Evolutionary conservation across 225 moss, liverwort and hornwort genomes (phyloP).

Genomic region (Sphagnum contortum): DNA sequence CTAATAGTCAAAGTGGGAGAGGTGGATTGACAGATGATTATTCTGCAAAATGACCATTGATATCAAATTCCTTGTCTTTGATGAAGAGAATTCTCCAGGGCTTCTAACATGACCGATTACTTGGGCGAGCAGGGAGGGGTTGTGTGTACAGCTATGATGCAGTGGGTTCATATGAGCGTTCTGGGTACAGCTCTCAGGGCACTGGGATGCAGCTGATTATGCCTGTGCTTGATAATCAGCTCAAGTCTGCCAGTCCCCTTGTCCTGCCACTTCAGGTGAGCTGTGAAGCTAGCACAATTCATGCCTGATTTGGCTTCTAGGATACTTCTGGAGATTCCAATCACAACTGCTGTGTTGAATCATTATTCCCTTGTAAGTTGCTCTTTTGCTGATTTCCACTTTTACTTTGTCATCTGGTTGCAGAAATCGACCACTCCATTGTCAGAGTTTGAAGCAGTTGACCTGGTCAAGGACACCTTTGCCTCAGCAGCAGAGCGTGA

Average conservation of each 20-base stretch:
- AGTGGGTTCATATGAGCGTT: constrained; percentile 53
- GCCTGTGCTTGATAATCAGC: constrained; percentile 51
- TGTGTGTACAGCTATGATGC: constrained; percentile 53
- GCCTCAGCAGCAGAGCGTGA: constrained; percentile 56
- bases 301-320: no score
- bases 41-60: no score
- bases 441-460: constrained; percentile 38
- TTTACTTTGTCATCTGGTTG: background rate
- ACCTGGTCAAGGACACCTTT: constrained; percentile 53
- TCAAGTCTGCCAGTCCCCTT: constrained; percentile 49
- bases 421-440: constrained; percentile 40
- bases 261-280: constrained; percentile 28
- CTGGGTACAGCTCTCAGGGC: constrained; percentile 47
- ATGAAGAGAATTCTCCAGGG: no score
- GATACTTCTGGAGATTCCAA: no score
- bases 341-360: no score
- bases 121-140: constrained; percentile 27
- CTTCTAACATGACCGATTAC: no score
- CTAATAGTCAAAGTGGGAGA: no score
- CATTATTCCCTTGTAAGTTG: no score
- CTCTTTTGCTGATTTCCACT: no score
- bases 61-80: no score
- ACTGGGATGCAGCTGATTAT: constrained; percentile 57
- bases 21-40: no score
- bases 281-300: background rate